Conservation (phyloP, 768 basidiomycete genomes). For the Psilocybe sp. region DNA sequence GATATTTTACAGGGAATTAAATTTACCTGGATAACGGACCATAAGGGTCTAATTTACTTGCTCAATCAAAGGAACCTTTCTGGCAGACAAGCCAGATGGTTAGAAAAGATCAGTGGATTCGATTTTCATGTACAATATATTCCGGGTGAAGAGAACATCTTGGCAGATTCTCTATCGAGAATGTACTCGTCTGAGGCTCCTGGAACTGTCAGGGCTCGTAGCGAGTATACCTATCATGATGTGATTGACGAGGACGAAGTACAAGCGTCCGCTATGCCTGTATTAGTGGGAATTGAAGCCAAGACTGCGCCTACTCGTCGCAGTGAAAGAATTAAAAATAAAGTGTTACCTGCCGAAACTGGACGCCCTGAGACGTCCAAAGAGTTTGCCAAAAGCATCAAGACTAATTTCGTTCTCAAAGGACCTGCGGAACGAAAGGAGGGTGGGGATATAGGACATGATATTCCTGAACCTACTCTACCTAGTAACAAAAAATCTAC, state of each 20-base stretch:
- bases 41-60: conserved; percentile 19
- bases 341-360: not conserved
- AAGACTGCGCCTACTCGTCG: not conserved
- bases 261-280: not conserved
- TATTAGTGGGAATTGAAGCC: conserved; percentile 5
- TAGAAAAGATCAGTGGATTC: conserved; percentile 17
- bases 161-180: conserved; percentile 25
- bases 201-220: not conserved
- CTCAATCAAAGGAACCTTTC: conserved; percentile 27
- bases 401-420: conserved; percentile 20
- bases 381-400: conserved; percentile 15
- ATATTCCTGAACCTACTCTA: not conserved
- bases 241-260: not conserved
- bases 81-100: conserved; percentile 28
- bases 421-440: conserved; percentile 17
- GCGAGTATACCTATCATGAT: conserved; percentile 8
- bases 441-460: conserved; percentile 8
- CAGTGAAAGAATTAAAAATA: not conserved
- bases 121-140: conserved; percentile 7
- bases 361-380: conserved; percentile 9
- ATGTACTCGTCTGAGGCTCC: conserved; percentile 8
- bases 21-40: conserved; percentile 26
- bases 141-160: conserved; percentile 22
- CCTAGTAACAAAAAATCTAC: not conserved
- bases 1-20: conserved; percentile 20